Evolutionary conservation across 2,329 filamentous ascomycete species (phyloP), one percentile per base, ranked within the genome.

Genomic region (Helicocarpus griseus): DNA sequence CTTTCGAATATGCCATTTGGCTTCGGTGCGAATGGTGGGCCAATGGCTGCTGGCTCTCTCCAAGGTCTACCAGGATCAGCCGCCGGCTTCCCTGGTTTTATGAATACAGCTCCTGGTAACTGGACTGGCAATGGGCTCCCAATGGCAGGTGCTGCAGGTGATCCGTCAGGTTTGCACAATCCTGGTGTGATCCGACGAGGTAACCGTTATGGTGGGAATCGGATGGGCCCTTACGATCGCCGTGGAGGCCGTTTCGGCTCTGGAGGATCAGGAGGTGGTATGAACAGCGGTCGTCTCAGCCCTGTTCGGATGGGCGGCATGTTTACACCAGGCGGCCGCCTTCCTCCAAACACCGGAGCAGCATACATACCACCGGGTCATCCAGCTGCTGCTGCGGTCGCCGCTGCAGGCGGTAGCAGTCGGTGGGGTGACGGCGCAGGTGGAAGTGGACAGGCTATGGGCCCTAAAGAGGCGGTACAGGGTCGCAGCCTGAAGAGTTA

Each of bases 401-500:
- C 52, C 69, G 14, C 29, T n/a, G 75, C 61, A 64, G 79, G 57
- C 65, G 71, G 60, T 4, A 64, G 72, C 52, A 81, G 81, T 31
- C 76, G 82, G 58, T 87, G 85, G 79, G 85, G 85, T 39, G 86
- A 89, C 57, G 85, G 85, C 24, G 76, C 76, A 2, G 86, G 87
- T 46, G 85, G 86, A 36, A 85, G 80, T 22, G 82, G 85, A 50
- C 73, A 73, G 31, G 83, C 86, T 2, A 85, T 90, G 54, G 90
- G 89, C 0, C 91, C 93, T 19, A 81, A 87, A 19, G 90, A 97
- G 69, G 91, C 93, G 9, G 89, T 95, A 0, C 88, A 94, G 59
- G 93, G 93, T 4, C 82, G 93, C 52, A 95, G 87, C 55, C 73
- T 98, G 58, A 95, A 95, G 78, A 96, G 89, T 68, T 98, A 98